Percentiles rank a stretch among this genome's conserved stretches.
phyloP scores from a whole-genome alignment of 805 yeast species.

The Peterozyma toletana region DNA sequence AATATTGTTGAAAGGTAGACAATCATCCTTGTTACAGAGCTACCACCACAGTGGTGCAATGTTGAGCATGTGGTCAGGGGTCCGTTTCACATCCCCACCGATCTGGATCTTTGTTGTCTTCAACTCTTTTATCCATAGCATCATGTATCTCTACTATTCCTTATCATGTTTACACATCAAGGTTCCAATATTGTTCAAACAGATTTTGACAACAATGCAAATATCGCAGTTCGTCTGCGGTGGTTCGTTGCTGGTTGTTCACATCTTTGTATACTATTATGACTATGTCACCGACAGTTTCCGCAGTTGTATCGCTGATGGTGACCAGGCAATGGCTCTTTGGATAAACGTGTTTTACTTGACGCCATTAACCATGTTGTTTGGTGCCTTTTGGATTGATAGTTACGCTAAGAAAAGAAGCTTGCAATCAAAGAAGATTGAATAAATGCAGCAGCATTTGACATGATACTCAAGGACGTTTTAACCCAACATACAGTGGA shows the following conservation, averaged over 20 bases:
- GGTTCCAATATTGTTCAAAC: constrained; percentile 51
- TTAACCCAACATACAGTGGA: no score
- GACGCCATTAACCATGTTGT: constrained; percentile 59
- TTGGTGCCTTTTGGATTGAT: constrained; percentile 59
- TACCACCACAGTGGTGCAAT: constrained; percentile 79
- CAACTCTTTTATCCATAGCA: constrained; percentile 70
- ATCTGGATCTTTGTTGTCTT: constrained; percentile 77
- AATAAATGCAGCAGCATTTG: background rate
- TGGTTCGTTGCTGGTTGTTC: constrained; percentile 59
- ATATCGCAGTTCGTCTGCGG: constrained; percentile 64
- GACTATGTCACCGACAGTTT: constrained; percentile 36
- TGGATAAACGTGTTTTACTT: constrained; percentile 57
- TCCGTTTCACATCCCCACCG: constrained; percentile 63
- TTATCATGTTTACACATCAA: constrained; percentile 50
- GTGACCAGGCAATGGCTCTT: constrained; percentile 58
- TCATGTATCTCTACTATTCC: constrained; percentile 67
- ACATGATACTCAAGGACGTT: no score
- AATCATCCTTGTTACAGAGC: constrained; percentile 59
- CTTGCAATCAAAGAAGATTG: background rate
- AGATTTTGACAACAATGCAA: constrained; percentile 57
- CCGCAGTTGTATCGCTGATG: constrained; percentile 43
- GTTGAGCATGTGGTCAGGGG: constrained; percentile 78
- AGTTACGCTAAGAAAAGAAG: constrained; percentile 31
- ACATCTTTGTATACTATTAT: constrained; percentile 52
- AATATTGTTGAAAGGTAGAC: constrained; percentile 61